Percentiles rank a stretch among this genome's conserved stretches.
phyloP scores from a whole-genome alignment of 1,284 basidiomycete species.

The Uromyces viciae-fabae region DNA sequence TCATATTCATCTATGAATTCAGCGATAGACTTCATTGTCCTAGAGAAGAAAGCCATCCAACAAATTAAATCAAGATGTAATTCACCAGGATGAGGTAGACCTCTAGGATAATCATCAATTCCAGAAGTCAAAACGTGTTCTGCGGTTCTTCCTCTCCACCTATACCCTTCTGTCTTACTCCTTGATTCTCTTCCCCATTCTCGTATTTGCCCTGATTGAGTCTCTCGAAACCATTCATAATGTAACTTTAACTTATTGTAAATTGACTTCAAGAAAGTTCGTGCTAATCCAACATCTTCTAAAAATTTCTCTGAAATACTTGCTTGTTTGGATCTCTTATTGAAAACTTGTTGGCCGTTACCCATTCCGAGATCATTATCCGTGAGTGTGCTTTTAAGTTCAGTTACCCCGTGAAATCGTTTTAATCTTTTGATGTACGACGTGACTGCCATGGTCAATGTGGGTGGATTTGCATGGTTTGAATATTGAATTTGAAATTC shows the following conservation, averaged over 20 bases:
- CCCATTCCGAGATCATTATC: conserved; percentile 45
- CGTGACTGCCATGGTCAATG: conserved; percentile 81
- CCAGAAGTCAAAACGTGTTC: conserved; percentile 85
- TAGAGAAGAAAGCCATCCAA: conserved; percentile 90
- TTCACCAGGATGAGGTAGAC: conserved; percentile 78
- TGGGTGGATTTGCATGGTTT: conserved; percentile 87
- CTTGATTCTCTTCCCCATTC: conserved; percentile 76
- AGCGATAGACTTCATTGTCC: conserved; percentile 81
- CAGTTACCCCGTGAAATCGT: conserved; percentile 51
- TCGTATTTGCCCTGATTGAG: conserved; percentile 85
- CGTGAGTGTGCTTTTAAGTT: conserved; percentile 43
- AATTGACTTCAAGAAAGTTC: conserved; percentile 69
- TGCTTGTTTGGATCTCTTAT: conserved; percentile 53
- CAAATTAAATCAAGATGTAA: conserved; percentile 85
- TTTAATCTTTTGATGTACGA: conserved; percentile 73
- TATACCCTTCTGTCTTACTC: conserved; percentile 80
- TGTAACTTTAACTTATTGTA: conserved; percentile 80
- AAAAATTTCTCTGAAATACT: conserved; percentile 59
- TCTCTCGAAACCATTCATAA: conserved; percentile 90
- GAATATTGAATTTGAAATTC: conserved; percentile 91
- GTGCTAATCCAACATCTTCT: conserved; percentile 63
- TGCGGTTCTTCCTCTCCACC: conserved; percentile 86
- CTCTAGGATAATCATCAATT: conserved; percentile 90
- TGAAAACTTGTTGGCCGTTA: conserved; percentile 47
- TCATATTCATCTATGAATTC: conserved; percentile 76